Base-by-base conservation (phyloP, 768 basidiomycete species). In the Leccinum arenicola region DNA sequence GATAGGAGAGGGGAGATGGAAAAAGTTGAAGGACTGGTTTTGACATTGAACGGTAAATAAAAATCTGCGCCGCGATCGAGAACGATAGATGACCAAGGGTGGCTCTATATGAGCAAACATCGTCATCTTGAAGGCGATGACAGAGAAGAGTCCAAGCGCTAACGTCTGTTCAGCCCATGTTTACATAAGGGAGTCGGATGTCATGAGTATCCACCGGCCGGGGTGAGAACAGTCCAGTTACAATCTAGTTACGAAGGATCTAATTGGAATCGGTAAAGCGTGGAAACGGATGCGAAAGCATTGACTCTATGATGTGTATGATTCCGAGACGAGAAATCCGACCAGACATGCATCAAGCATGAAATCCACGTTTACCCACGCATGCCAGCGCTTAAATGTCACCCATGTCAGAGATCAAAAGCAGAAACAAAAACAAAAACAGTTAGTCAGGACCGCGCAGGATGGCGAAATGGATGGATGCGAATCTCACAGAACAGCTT, bases 351-450 rank as follows among this genome's bases (percentile, higher is more conserved):
- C 82, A 69, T 98, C 95, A 21, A 99, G 79, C 93, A 98, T 97
- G 66, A 88, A 88, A 53, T 99, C 96, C n/a, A 82, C 84, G 65
- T 93, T 98, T 33, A 99, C 95, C 96, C 96, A 99, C 4, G 88
- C 91, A 73, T 99, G 96, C 0, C 23, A 83, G 74, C 50, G 89
- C 96, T 98, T 63, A 36, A 11, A 43, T 43, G n/a, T 43, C 9
- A 19, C 17, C 6, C 54, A 15, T 3, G 48, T 50, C 19, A 54
- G 17, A 19, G 19, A 40, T 54, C 23, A 19, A 40, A 38, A 17
- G 36, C 38, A 40, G n/a, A n/a, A 38, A 51, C 23, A 25, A 40
- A 38, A 3, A 2, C 2, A 38, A 38, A 38, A 38, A 54, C 15
- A 55, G 40, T 56, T 59, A 66, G 55, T 51, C 31, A 15, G n/a